Evolutionary conservation across 225 moss, liverwort and hornwort species (phyloP).

Genomic region (Sphagnum contortum): DNA sequence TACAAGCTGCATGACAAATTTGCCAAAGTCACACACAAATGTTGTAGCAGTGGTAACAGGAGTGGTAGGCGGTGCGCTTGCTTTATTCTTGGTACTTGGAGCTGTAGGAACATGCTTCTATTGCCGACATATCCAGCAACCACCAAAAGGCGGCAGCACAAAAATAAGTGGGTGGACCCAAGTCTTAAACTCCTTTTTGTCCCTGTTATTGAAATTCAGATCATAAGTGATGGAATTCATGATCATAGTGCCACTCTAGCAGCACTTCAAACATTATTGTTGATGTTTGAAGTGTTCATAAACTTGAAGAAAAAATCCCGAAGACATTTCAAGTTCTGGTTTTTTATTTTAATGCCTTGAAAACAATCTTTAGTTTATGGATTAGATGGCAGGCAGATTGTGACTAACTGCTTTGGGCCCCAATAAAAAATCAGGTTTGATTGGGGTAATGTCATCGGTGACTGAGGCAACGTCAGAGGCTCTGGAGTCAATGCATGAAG

Average conservation of each 20-base stretch:
- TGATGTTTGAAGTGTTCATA: too few relatives aligned
- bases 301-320: too few relatives aligned
- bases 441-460: neutral
- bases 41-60: neutral
- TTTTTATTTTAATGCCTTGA: too few relatives aligned
- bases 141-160: neutral
- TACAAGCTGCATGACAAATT: neutral
- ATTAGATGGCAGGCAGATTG: too few relatives aligned
- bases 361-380: too few relatives aligned
- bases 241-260: too few relatives aligned
- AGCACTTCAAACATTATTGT: too few relatives aligned
- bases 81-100: neutral
- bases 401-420: too few relatives aligned
- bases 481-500: neutral
- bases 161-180: neutral
- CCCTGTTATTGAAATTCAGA: too few relatives aligned
- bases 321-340: too few relatives aligned
- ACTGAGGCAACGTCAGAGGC: slow-evolving; percentile 1
- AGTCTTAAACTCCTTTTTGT: neutral
- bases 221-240: too few relatives aligned
- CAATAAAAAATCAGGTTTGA: slow-evolving; percentile 1
- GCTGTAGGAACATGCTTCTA: neutral
- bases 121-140: neutral
- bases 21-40: neutral
- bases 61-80: neutral